A percentile compares a stretch with the other conserved stretches of the same genome.
Evolutionary conservation across 2,329 filamentous ascomycete genomes (phyloP).

Genomic region (Fusarium sarcochroum): DNA sequence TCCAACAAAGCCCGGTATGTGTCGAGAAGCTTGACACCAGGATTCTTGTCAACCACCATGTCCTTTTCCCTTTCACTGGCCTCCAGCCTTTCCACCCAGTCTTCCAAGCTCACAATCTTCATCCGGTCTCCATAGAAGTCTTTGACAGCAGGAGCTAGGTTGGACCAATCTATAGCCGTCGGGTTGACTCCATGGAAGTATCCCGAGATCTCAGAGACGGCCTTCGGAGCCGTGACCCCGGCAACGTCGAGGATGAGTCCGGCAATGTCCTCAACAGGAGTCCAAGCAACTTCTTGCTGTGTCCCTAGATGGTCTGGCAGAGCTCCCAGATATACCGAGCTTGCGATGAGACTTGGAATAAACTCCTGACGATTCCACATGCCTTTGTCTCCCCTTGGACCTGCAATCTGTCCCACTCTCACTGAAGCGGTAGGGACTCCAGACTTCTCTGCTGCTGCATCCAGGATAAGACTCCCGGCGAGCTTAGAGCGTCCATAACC

Average conservation of each 20-base stretch:
- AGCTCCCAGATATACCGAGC: constrained; percentile 9
- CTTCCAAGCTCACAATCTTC: not conserved
- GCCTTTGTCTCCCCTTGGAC: not conserved
- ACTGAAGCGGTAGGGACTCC: accelerated
- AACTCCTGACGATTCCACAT: constrained; percentile 17
- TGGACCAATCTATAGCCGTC: not conserved
- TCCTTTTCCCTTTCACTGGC: not conserved
- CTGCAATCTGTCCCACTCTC: constrained; percentile 18
- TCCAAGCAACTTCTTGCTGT: constrained; percentile 1
- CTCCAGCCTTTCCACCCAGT: constrained; percentile 5
- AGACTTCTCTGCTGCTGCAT: not conserved
- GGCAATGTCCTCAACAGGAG: not conserved
- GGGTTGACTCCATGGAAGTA: constrained; percentile 25
- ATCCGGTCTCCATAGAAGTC: not conserved
- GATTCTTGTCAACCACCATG: not conserved
- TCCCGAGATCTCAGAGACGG: not conserved
- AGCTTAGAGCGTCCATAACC: constrained; percentile 10
- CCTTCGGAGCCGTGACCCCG: not conserved
- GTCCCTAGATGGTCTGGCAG: not conserved
- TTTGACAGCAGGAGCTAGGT: not conserved
- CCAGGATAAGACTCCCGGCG: not conserved
- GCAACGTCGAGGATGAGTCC: not conserved
- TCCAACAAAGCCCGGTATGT: not conserved
- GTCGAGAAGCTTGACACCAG: constrained; percentile 7
- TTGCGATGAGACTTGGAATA: constrained; percentile 13